Conservation (phyloP, 129 eudicot species). For the Flaveria linearis region DNA sequence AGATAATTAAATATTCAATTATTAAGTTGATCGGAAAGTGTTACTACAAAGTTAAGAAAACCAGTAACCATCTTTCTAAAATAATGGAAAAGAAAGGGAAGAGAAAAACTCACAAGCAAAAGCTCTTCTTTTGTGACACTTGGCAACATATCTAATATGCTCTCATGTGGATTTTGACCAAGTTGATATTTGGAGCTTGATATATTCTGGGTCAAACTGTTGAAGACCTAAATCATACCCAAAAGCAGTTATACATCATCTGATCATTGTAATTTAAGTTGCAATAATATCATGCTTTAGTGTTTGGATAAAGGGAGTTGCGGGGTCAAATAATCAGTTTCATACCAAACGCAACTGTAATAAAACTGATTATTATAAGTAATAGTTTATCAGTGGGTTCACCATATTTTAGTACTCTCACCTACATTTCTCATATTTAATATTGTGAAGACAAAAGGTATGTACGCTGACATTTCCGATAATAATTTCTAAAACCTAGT, state of each 20-base stretch:
- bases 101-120: slow-evolving; percentile 59
- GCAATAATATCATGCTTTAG: background rate
- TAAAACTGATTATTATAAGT: background rate
- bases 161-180: slow-evolving; percentile 78
- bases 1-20: slow-evolving; percentile 10
- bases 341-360: background rate
- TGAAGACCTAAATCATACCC: slow-evolving; percentile 55
- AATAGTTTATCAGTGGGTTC: background rate
- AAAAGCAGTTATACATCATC: slow-evolving; percentile 23
- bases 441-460: background rate
- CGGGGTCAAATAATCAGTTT: background rate
- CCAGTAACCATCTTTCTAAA: background rate
- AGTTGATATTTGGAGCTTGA: slow-evolving; percentile 76
- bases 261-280: background rate
- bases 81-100: too few species aligned
- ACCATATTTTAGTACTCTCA: background rate
- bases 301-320: background rate
- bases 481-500: too few species aligned
- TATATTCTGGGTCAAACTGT: slow-evolving; percentile 68
- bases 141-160: slow-evolving; percentile 86
- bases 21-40: background rate
- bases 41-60: slow-evolving; percentile 14
- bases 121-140: slow-evolving; percentile 71
- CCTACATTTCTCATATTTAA: background rate
- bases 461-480: background rate